A percentile compares a stretch with the other conserved stretches of the same genome.
These are phyloP conservation scores for Malus hybrid DNA, from an alignment of 331 rosid genomes.

Conservation along the genomic window DNA sequence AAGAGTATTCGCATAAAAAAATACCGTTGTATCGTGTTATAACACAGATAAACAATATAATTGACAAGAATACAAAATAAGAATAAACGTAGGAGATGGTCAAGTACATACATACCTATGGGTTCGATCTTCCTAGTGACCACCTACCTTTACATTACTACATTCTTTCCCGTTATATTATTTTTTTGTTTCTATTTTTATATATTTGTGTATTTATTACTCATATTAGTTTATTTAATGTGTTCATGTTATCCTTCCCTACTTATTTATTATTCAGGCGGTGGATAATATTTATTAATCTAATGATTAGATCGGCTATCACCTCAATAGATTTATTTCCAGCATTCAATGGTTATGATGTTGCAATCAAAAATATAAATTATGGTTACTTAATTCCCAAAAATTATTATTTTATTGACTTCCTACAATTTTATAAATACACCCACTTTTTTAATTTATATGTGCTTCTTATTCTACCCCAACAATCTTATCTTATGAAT, in stretches of 20 bases:
- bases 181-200: too few relatives aligned
- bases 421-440: too few relatives aligned
- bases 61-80: neutral
- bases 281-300: neutral
- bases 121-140: too few relatives aligned
- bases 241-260: slow-evolving; percentile 10
- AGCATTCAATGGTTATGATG: slow-evolving; percentile 1
- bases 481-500: too few relatives aligned
- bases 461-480: too few relatives aligned
- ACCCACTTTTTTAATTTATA: too few relatives aligned
- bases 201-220: slow-evolving; percentile 6
- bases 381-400: neutral
- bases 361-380: neutral
- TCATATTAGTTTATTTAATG: neutral
- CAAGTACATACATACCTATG: slow-evolving; percentile 1
- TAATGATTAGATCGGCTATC: slow-evolving; percentile 6
- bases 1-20: too few relatives aligned
- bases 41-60: too few relatives aligned
- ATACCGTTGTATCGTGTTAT: too few relatives aligned
- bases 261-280: slow-evolving; percentile 2
- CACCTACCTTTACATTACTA: neutral
- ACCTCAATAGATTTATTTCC: slow-evolving; percentile 10
- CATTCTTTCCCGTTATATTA: neutral
- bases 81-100: slow-evolving; percentile 19
- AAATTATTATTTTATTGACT: too few relatives aligned